phyloP scores from a whole-genome alignment of 1,284 basidiomycete genomes.

The Ceratobasidium sp. region DNA sequence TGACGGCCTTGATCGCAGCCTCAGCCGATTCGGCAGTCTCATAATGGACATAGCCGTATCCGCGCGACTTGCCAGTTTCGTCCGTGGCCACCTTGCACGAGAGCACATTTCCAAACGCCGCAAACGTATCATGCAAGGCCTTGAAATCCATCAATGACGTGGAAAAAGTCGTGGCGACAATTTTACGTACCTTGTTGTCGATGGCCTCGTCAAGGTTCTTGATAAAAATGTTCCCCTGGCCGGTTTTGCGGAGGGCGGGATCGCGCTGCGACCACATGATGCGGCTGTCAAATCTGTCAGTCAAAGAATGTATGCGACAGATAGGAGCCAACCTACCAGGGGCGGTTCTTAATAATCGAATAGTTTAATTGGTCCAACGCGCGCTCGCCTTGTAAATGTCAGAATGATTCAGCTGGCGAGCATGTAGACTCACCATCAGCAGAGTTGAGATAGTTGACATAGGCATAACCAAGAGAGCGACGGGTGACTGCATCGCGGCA shows the following conservation, averaged over 20 bases:
- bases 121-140: slow-evolving; percentile 99
- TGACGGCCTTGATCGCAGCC: slow-evolving; percentile 96
- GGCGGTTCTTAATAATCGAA: slow-evolving; percentile 96
- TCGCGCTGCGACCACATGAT: slow-evolving; percentile 99
- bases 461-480: slow-evolving; percentile 99
- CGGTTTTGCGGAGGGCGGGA: slow-evolving; percentile 98
- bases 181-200: slow-evolving; percentile 87
- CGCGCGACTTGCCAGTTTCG: slow-evolving; percentile 89
- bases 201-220: slow-evolving; percentile 99
- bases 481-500: slow-evolving; percentile 99
- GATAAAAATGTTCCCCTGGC: slow-evolving; percentile 99
- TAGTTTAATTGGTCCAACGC: slow-evolving; percentile 99
- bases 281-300: slow-evolving; percentile 62
- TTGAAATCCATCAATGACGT: slow-evolving; percentile 47
- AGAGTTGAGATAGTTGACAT: slow-evolving; percentile 98
- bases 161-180: not conserved
- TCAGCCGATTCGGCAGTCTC: slow-evolving; percentile 97
- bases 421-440: slow-evolving; percentile 73
- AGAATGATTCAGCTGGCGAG: slow-evolving; percentile 40
- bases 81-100: slow-evolving; percentile 99
- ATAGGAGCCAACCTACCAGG: slow-evolving; percentile 69
- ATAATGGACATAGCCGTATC: slow-evolving; percentile 99
- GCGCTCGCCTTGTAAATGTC: slow-evolving; percentile 75
- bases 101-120: slow-evolving; percentile 97
- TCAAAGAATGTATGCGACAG: slow-evolving; percentile 10